Percentiles rank a stretch among this genome's conserved stretches.
phyloP scores from a whole-genome alignment of 371 early-diverging fungal genomes.

The Encephalitozoon romaleae region DNA sequence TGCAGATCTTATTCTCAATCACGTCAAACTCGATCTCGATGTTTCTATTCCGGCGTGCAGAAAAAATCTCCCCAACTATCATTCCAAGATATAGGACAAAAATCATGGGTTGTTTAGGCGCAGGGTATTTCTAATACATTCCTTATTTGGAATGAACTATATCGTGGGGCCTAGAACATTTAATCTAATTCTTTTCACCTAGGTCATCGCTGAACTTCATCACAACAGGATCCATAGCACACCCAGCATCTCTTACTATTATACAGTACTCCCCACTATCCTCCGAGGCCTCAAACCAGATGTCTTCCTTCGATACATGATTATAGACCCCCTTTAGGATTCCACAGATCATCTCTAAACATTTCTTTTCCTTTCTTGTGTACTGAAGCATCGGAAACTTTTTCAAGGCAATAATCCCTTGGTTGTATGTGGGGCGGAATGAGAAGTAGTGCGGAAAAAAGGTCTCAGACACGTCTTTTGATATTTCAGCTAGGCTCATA shows the following conservation, averaged over 20 bases:
- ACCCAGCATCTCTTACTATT: neutral
- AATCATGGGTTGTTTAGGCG: slow-evolving; percentile 12
- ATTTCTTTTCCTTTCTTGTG: neutral
- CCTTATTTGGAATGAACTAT: neutral
- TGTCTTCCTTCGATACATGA: neutral
- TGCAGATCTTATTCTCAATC: slow-evolving; percentile 53
- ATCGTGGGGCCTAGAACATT: too few relatives aligned
- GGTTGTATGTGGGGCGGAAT: neutral
- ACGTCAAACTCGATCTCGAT: slow-evolving; percentile 33
- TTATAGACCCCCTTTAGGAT: neutral
- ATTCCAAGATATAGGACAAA: slow-evolving; percentile 10
- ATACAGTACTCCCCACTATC: neutral
- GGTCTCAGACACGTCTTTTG: neutral
- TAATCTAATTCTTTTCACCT: neutral
- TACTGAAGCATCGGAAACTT: neutral
- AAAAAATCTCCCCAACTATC: slow-evolving; percentile 18
- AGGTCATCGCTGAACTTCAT: neutral
- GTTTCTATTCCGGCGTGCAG: neutral
- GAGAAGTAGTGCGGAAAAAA: slow-evolving; percentile 5
- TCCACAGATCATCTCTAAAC: neutral
- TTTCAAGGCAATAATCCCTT: neutral
- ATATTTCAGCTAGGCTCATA: neutral
- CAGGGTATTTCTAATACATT: neutral
- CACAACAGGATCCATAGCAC: neutral
- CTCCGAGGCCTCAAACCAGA: neutral